Evolutionary conservation across 371 early-diverging fungal species (phyloP).

Genomic region (Rhizopus stolonifer): DNA sequence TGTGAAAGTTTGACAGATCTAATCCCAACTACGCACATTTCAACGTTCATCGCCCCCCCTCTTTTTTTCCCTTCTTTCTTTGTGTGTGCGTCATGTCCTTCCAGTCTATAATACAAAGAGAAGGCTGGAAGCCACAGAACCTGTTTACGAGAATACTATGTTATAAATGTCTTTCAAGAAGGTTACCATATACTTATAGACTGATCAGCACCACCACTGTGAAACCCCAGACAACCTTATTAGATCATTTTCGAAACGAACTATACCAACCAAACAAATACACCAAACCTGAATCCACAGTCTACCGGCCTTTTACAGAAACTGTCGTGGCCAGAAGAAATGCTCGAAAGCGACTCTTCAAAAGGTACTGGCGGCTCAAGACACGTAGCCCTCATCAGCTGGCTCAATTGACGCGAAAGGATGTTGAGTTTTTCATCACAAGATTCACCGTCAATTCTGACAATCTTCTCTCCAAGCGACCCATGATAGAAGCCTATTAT

Average conservation of each 20-base stretch:
- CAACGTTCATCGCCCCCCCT: not conserved
- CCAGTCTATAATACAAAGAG: slow-evolving; percentile 30
- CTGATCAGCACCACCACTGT: slow-evolving; percentile 3
- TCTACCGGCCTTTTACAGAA: not conserved
- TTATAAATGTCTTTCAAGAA: slow-evolving; percentile 34
- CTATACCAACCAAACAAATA: slow-evolving; percentile 14
- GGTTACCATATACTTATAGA: slow-evolving; percentile 1
- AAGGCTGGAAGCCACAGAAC: slow-evolving; percentile 35
- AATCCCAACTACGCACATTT: too few relatives aligned
- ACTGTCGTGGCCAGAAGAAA: slow-evolving; percentile 13
- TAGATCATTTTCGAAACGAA: slow-evolving; percentile 17
- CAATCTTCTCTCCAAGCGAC: slow-evolving; percentile 1
- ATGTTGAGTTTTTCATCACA: slow-evolving; percentile 9
- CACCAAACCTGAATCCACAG: not conserved
- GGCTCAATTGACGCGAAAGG: slow-evolving; percentile 10
- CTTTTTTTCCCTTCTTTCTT: not conserved
- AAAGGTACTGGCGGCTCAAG: slow-evolving; percentile 9
- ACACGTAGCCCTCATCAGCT: not conserved
- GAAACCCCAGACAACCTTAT: not conserved
- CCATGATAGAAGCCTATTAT: slow-evolving; percentile 5
- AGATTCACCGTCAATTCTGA: slow-evolving; percentile 13
- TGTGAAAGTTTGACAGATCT: not conserved
- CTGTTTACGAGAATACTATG: slow-evolving; percentile 29
- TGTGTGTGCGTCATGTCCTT: slow-evolving; percentile 21
- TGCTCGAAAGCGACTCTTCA: slow-evolving; percentile 10